These are phyloP conservation scores for Picea sitchensis DNA, from an alignment of 75 land plant genomes.

Conservation along the genomic window DNA sequence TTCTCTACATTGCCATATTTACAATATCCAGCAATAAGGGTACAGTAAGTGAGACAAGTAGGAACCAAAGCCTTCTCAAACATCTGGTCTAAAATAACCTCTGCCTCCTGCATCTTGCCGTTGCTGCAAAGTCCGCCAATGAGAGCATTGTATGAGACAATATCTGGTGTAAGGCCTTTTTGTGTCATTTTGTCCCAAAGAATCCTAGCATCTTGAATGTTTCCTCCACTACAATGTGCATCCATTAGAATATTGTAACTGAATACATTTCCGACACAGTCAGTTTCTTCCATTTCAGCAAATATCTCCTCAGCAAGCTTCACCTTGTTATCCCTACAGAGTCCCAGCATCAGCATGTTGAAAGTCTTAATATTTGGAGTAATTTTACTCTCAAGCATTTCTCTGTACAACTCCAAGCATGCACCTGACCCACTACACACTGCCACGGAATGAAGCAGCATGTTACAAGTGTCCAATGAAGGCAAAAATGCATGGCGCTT, in stretches of 20 bases:
- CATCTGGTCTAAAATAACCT: constrained; percentile 24
- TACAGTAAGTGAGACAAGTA: neutral
- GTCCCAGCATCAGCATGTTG: neutral
- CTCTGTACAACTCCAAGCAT: constrained; percentile 24
- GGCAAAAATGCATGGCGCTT: constrained; percentile 20
- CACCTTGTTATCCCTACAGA: neutral
- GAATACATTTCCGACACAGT: neutral
- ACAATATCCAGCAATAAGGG: constrained; percentile 10
- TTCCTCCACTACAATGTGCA: constrained; percentile 5
- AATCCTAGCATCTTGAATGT: constrained; percentile 6
- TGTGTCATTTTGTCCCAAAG: constrained; percentile 13
- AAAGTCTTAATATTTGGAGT: constrained; percentile 2
- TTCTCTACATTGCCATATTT: constrained; percentile 7
- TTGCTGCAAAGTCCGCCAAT: constrained; percentile 28
- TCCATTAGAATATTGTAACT: constrained; percentile 15
- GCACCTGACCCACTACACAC: constrained; percentile 17
- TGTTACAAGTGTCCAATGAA: constrained; percentile 24
- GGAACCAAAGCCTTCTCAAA: constrained; percentile 11
- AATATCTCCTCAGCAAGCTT: neutral
- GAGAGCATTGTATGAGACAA: constrained; percentile 21
- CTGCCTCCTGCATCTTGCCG: constrained; percentile 25
- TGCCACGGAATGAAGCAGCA: constrained; percentile 28
- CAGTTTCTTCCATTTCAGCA: constrained; percentile 6
- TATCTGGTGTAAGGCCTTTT: constrained; percentile 23
- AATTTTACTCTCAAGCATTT: constrained; percentile 22